These are phyloP conservation scores for Leccinum barrowsii DNA, from an alignment of 768 basidiomycete genomes.

Conservation along the genomic window DNA sequence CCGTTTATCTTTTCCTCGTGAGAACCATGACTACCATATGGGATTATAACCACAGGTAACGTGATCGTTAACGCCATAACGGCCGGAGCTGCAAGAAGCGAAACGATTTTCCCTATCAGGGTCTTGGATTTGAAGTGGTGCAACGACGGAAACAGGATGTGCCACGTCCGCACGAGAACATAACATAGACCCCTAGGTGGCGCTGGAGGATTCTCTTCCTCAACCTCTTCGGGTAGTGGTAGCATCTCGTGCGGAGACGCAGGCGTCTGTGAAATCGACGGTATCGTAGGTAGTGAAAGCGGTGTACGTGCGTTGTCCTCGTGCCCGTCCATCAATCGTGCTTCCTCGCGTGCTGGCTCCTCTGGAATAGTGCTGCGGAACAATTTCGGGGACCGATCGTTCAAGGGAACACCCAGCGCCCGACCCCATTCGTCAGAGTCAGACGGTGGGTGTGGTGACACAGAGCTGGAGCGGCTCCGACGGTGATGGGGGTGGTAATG, in stretches of 20 bases:
- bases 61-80: constrained; percentile 84
- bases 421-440: constrained; percentile 51
- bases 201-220: constrained; percentile 39
- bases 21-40: constrained; percentile 34
- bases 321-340: background rate
- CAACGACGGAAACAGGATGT: constrained; percentile 84
- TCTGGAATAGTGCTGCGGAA: constrained; percentile 29
- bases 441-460: constrained; percentile 23
- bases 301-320: constrained; percentile 17
- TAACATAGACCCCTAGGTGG: constrained; percentile 35
- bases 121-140: constrained; percentile 71
- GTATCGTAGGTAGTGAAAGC: constrained; percentile 36
- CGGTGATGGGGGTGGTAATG: constrained; percentile 54
- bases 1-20: constrained; percentile 28
- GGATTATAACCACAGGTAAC: constrained; percentile 80
- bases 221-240: constrained; percentile 40
- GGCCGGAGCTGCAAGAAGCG: constrained; percentile 81
- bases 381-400: constrained; percentile 43
- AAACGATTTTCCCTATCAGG: constrained; percentile 64
- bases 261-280: constrained; percentile 57
- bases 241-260: constrained; percentile 40
- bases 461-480: constrained; percentile 29
- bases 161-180: constrained; percentile 41
- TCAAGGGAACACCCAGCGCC: constrained; percentile 47
- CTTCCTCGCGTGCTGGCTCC: constrained; percentile 14